Percentiles rank a stretch among this genome's conserved stretches.
phyloP scores from a whole-genome alignment of 306 rosid genomes.

The Senna siamea region DNA sequence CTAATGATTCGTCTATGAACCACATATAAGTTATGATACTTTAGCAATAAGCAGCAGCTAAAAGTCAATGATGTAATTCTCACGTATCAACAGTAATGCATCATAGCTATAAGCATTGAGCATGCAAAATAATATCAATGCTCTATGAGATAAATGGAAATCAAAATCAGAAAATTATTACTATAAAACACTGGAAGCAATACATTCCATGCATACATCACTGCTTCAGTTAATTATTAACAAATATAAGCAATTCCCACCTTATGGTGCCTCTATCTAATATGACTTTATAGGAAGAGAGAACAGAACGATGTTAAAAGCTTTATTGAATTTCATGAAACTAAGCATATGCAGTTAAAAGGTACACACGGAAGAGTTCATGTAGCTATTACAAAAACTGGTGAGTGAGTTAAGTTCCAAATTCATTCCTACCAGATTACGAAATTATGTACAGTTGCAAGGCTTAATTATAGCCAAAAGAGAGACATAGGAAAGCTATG shows the following conservation, averaged over 20 bases:
- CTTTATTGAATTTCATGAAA: background rate
- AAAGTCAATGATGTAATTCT: constrained; percentile 27
- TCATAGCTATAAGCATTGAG: background rate
- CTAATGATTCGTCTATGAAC: background rate
- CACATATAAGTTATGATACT: constrained; percentile 4
- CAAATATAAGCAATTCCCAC: constrained; percentile 22
- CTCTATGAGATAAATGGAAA: background rate
- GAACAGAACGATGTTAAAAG: background rate
- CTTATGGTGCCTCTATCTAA: constrained; percentile 2
- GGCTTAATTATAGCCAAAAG: background rate
- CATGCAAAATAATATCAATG: background rate
- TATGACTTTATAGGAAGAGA: constrained; percentile 5
- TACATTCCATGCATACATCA: constrained; percentile 2
- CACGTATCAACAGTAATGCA: background rate
- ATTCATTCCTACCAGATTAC: background rate
- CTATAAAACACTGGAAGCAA: background rate
- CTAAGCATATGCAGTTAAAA: background rate
- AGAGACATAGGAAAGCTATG: background rate
- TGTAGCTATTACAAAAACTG: constrained; percentile 5
- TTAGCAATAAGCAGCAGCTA: constrained; percentile 4
- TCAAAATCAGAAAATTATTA: background rate
- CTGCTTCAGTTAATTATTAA: constrained; percentile 24
- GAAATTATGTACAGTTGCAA: constrained; percentile 2
- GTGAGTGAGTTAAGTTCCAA: constrained; percentile 19
- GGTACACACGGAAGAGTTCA: background rate